Evolutionary conservation across 805 yeast species (phyloP), one percentile per base, ranked within the genome.

Genomic region (Saccharomycopsis guyanensis): DNA sequence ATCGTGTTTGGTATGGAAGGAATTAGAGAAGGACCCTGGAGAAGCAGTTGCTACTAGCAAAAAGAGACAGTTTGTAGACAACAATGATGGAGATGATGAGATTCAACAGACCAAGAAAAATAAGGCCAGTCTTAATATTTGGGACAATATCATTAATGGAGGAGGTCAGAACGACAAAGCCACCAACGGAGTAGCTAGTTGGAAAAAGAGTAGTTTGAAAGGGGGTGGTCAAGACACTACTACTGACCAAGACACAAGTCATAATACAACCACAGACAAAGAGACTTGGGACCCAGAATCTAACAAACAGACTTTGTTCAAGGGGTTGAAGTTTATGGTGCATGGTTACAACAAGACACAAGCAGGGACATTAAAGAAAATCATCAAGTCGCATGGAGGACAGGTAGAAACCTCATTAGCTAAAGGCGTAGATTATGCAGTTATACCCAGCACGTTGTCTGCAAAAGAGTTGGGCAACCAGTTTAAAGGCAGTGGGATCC

Each of bases 341-440:
- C 29, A 24, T 19, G 49, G 53, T 2, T 50, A 45, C 23, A 35
- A 33, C 42, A 35, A 2, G 4, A 43, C 18, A 15, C 43, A 47
- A 27, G 27, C 18, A n/a, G 13, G 20, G n/a, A 42, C 41, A 5
- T 34, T 50, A 22, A 22, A n/a, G 5, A 41, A 35, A 16, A 44
- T 50, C 18, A 44, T 50, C 16, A 32, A 38, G 20, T 50, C 53
- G 6, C 49, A 50, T 23, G 29, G 43, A n/a, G 53, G 53, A 8
- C 15, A 8, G 65, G 62, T 47, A 85, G 82, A 1, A 53, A 45
- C 8, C 55, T 67, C 3, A 48, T 55, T 3, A 45, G 35, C 1
- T 19, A 34, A n/a, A 42, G 44, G 4, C 16, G 41, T 1, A 32
- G 32, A 4, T 35, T 51, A 13, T 52, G 53, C 36, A 47, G 52